These are phyloP conservation scores for Penicillium nucicola DNA, from an alignment of 495 filamentous ascomycete genomes.

Conservation along the genomic window DNA sequence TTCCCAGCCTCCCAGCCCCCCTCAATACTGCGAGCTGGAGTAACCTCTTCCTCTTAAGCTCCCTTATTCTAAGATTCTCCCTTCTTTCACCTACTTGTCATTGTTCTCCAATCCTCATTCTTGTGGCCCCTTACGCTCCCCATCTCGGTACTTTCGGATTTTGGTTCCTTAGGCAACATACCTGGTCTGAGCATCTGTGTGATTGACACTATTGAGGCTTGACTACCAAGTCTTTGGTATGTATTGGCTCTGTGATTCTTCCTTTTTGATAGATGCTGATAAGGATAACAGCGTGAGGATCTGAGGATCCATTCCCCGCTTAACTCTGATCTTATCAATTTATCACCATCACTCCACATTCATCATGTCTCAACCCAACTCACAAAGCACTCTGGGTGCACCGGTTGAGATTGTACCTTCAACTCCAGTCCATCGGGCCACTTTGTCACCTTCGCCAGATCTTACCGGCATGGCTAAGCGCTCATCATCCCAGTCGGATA, in stretches of 20 bases:
- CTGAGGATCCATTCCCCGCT: constrained; percentile 17
- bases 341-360: constrained; percentile 2
- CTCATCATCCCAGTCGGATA: constrained; percentile 30
- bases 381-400: constrained; percentile 38
- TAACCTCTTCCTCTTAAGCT: constrained; percentile 24
- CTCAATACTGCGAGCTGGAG: constrained; percentile 11
- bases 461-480: constrained; percentile 27
- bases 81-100: constrained; percentile 6
- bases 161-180: constrained; percentile 5
- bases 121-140: not conserved
- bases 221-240: constrained; percentile 25
- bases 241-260: constrained; percentile 20
- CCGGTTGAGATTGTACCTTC: constrained; percentile 40
- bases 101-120: not conserved
- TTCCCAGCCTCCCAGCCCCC: constrained; percentile 45
- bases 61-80: constrained; percentile 16
- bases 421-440: constrained; percentile 34
- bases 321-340: constrained; percentile 11
- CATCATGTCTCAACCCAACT: constrained; percentile 40
- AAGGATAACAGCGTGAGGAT: constrained; percentile 25
- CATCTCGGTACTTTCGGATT: not conserved
- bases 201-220: not conserved
- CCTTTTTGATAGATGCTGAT: constrained; percentile 13
- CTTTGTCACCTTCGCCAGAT: constrained; percentile 42
- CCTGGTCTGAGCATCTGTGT: constrained; percentile 1